Conservation (phyloP, 1,139 yeast species). For the Diutina scorzettiae region DNA sequence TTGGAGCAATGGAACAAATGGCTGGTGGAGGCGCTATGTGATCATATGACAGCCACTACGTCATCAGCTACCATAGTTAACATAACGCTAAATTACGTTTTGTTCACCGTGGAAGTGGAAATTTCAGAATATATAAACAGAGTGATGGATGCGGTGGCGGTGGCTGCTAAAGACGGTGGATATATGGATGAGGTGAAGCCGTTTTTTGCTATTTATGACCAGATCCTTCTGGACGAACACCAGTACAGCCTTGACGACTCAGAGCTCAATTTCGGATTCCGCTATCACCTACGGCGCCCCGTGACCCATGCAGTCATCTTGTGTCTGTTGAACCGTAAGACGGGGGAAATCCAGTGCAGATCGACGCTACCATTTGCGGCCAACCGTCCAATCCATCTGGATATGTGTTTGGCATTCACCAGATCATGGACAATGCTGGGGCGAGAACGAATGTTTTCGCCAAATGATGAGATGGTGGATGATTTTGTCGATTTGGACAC, state of each 20-base stretch:
- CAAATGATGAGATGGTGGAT: background rate
- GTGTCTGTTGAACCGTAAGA: constrained; percentile 4
- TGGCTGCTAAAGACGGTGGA: background rate
- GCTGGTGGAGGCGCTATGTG: background rate
- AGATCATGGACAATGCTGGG: constrained; percentile 1
- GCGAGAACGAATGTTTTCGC: constrained; percentile 3
- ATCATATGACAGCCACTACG: background rate
- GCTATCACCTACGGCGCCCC: background rate
- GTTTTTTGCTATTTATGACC: background rate
- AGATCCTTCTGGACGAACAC: background rate
- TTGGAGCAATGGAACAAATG: constrained; percentile 3
- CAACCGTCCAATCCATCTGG: constrained; percentile 1
- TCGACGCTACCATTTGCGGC: background rate
- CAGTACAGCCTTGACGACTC: background rate
- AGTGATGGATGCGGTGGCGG: background rate
- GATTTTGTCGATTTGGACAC: background rate
- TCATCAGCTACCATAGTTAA: background rate
- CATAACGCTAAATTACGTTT: background rate
- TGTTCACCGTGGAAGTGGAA: constrained; percentile 2
- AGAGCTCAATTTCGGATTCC: background rate
- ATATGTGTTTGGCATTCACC: background rate
- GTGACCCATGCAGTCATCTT: background rate
- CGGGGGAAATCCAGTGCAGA: constrained; percentile 2
- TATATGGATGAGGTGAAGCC: background rate
- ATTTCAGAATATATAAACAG: background rate